phyloP scores from a whole-genome alignment of 192 early-diverging fungal genomes.

The Jimgerdemannia flammicorona region DNA sequence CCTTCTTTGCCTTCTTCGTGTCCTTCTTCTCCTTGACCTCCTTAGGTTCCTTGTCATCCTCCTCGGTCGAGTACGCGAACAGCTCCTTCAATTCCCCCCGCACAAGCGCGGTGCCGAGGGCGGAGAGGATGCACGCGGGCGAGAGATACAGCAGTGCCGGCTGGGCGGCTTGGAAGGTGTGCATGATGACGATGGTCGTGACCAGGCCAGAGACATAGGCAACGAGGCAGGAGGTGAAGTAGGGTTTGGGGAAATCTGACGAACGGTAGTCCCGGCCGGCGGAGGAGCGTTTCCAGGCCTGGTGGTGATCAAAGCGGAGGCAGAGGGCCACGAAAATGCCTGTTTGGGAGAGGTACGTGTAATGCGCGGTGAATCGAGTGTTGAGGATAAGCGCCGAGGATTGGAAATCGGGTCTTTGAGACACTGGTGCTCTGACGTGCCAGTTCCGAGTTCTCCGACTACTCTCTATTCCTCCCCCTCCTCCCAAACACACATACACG shows the following conservation, averaged over 20 bases:
- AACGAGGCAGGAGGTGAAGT: constrained; percentile 80
- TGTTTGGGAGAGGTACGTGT: constrained; percentile 6
- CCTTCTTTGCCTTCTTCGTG: constrained; percentile 19
- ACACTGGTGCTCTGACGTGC: no score
- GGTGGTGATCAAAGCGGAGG: constrained; percentile 83
- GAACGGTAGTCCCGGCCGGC: constrained; percentile 48
- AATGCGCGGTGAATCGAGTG: no score
- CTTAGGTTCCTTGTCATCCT: constrained; percentile 40
- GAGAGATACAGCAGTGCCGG: constrained; percentile 96
- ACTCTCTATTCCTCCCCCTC: no score
- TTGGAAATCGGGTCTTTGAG: background rate
- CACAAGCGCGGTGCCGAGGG: constrained; percentile 54
- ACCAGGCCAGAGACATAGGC: constrained; percentile 81
- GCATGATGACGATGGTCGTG: constrained; percentile 92
- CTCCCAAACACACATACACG: no score
- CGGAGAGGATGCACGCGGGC: constrained; percentile 91
- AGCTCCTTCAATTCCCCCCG: constrained; percentile 69
- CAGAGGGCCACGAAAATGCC: constrained; percentile 91
- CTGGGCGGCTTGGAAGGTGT: constrained; percentile 93
- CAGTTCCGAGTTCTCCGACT: no score
- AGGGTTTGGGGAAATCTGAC: constrained; percentile 75
- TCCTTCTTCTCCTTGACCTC: constrained; percentile 46
- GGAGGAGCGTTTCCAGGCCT: constrained; percentile 54
- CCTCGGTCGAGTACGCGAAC: constrained; percentile 63
- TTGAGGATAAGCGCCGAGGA: no score